phyloP scores from a whole-genome alignment of 2,329 filamentous ascomycete genomes.

The Thelonectria rubi region DNA sequence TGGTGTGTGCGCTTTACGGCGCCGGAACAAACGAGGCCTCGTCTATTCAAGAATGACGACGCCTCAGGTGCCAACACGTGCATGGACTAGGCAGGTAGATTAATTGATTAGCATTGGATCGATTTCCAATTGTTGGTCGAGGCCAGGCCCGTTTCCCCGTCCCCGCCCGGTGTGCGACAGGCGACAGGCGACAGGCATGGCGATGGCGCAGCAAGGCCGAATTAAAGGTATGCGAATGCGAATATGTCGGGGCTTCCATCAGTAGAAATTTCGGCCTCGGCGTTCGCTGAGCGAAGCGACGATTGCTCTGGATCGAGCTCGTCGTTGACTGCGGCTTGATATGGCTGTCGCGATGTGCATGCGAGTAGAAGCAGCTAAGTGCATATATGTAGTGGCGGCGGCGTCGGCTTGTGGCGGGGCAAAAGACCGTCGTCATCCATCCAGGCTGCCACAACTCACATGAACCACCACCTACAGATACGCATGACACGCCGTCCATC shows the following conservation, averaged over 20 bases:
- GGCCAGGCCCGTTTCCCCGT: background rate
- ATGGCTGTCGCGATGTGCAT: no score
- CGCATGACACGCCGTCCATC: constrained; percentile 7
- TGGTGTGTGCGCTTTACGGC: background rate
- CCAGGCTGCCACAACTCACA: constrained; percentile 19
- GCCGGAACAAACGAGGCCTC: background rate
- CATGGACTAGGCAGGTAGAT: background rate
- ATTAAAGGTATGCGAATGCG: background rate
- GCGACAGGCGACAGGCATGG: no score
- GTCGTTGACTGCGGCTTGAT: no score
- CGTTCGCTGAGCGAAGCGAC: background rate
- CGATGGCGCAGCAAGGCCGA: background rate
- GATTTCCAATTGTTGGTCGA: background rate
- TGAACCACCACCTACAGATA: constrained; percentile 14
- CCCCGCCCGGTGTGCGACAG: no score
- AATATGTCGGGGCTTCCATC: background rate
- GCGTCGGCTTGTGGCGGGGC: constrained; percentile 13
- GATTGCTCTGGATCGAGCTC: no score
- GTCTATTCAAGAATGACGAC: constrained; percentile 11
- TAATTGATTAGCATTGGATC: background rate
- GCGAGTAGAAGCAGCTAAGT: no score
- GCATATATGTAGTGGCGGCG: constrained; percentile 5
- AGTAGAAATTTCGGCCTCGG: background rate
- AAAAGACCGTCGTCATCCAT: constrained; percentile 19
- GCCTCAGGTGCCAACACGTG: background rate